phyloP scores from a whole-genome alignment of 352 stramenopile species.

The Thalassiosira gravida region DNA sequence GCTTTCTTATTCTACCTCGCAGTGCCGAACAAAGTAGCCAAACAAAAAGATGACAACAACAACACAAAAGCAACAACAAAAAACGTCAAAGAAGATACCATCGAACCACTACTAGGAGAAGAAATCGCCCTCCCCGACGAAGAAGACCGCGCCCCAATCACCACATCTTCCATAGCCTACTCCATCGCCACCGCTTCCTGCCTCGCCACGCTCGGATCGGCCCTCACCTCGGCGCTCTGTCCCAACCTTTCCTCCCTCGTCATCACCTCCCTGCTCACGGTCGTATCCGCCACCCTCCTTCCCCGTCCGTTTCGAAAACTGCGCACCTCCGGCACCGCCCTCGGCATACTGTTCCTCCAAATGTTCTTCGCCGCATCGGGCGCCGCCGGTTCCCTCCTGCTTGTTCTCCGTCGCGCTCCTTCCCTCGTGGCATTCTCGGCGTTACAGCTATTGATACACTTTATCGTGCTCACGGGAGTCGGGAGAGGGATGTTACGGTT shows the following conservation, averaged over 20 bases:
- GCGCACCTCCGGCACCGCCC: conserved; percentile 61
- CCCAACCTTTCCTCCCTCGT: conserved; percentile 71
- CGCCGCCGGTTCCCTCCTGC: conserved; percentile 73
- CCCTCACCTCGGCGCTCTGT: conserved; percentile 64
- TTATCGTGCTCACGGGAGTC: conserved; percentile 71
- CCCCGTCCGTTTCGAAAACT: conserved; percentile 71
- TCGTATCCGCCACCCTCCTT: conserved; percentile 72
- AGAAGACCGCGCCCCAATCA: conserved; percentile 45
- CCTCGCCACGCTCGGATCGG: conserved; percentile 64
- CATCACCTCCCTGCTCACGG: conserved; percentile 77
- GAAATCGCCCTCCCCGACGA: conserved; percentile 35
- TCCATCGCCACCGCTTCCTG: conserved; percentile 66
- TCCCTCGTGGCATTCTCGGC: conserved; percentile 76
- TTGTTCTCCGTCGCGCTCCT: conserved; percentile 75
- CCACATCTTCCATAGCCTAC: conserved; percentile 61
- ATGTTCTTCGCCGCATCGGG: conserved; percentile 88
- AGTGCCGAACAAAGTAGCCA: conserved; percentile 48
- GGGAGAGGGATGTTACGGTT: conserved; percentile 73
- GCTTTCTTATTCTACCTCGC: conserved; percentile 85
- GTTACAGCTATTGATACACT: conserved; percentile 84
- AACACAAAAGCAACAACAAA: too few species aligned
- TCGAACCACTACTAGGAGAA: conserved; percentile 28
- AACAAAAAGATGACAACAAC: conserved; percentile 9
- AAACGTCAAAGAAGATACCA: conserved; percentile 21
- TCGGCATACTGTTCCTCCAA: conserved; percentile 86